A percentile compares a stretch with the other conserved stretches of the same genome.
phyloP scores from a whole-genome alignment of 1,284 basidiomycete species.

The Moesziomyces antarcticus region DNA sequence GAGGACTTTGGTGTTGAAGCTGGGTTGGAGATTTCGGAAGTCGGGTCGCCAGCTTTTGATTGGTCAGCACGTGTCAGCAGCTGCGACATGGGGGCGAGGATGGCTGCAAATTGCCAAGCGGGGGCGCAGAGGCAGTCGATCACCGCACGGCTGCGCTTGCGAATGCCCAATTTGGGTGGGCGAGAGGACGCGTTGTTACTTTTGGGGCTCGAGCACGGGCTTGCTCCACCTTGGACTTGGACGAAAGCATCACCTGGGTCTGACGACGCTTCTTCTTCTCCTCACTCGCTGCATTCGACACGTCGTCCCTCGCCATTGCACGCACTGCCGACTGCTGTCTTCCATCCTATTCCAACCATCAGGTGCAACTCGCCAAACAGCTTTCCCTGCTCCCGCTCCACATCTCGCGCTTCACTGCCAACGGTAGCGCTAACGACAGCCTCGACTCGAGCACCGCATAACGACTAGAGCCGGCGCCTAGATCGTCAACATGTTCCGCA shows the following conservation, averaged over 20 bases:
- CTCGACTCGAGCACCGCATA: too few relatives aligned
- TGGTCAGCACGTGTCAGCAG: not conserved
- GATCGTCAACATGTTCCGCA: constrained; percentile 55
- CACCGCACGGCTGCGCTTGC: constrained; percentile 9
- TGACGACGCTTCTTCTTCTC: not conserved
- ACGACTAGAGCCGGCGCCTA: too few relatives aligned
- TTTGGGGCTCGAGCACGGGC: constrained; percentile 4
- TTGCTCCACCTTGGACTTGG: constrained; percentile 8
- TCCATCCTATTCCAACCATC: too few relatives aligned
- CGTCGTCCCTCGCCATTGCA: not conserved
- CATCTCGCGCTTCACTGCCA: too few relatives aligned
- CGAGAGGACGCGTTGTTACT: constrained; percentile 11
- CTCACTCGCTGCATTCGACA: not conserved
- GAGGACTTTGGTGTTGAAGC: not conserved
- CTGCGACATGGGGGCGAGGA: too few relatives aligned
- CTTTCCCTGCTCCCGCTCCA: too few relatives aligned
- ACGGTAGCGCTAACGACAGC: too few relatives aligned
- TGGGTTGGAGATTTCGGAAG: not conserved
- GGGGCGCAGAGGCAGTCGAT: not conserved
- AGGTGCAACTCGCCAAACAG: too few relatives aligned
- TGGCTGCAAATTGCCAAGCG: not conserved
- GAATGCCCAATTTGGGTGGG: not conserved
- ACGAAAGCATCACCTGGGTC: not conserved
- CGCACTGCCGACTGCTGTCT: too few relatives aligned
- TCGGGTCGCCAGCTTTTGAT: not conserved